Evolutionary conservation across 495 filamentous ascomycete genomes (phyloP).

Genomic region (Podospora pseudocomata): DNA sequence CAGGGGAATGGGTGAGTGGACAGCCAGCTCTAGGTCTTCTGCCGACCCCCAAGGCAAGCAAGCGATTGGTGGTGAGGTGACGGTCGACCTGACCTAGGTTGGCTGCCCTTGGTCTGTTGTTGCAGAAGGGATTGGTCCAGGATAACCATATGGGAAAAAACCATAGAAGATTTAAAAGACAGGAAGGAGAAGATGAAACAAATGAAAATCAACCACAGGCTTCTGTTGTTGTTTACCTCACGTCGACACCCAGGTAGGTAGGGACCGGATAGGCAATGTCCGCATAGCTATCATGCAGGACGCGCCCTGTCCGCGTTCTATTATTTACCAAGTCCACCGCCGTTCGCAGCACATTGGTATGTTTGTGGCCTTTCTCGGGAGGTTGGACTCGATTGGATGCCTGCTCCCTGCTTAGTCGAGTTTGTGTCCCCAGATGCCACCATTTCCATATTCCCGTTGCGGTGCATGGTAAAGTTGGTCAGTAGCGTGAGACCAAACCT

Average conservation of each 20-base stretch:
- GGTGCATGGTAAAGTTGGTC: not conserved
- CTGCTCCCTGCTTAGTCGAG: not conserved
- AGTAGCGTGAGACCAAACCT: not conserved
- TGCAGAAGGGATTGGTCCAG: not conserved
- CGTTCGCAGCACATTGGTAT: not conserved
- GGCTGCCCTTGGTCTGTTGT: not conserved
- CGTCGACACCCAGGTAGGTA: not conserved
- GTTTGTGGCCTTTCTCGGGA: not conserved
- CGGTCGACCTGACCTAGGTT: not conserved
- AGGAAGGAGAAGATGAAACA: slow-evolving; percentile 11
- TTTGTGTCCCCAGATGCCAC: not conserved
- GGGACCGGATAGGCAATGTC: not conserved
- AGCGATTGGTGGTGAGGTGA: not conserved
- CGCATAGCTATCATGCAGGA: not conserved
- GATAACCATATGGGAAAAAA: not conserved
- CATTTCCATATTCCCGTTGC: not conserved
- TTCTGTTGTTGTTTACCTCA: slow-evolving; percentile 5
- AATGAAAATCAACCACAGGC: slow-evolving; percentile 2
- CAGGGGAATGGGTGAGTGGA: not conserved
- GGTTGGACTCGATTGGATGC: not conserved
- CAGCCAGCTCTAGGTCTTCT: not conserved
- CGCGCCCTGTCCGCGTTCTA: not conserved
- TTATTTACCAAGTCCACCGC: not conserved
- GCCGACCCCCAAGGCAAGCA: not conserved
- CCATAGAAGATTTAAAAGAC: not conserved